phyloP scores from a whole-genome alignment of 352 stramenopile species.

The Phytopythium mirpurense region DNA sequence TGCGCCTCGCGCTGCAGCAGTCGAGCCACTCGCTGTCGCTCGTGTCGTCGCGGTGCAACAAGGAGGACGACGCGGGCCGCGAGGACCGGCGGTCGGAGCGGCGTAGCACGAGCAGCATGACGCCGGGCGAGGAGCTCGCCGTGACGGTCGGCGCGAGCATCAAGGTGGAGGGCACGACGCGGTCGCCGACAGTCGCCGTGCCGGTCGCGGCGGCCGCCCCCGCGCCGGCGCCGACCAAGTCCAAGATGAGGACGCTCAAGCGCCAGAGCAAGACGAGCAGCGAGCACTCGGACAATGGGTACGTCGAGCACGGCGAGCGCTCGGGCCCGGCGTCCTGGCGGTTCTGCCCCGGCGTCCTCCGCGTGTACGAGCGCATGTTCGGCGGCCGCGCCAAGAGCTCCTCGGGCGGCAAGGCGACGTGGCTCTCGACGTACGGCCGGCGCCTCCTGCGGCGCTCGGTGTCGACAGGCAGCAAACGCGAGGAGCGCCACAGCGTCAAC shows the following conservation, averaged over 20 bases:
- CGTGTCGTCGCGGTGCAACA: slow-evolving; percentile 26
- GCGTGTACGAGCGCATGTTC: slow-evolving; percentile 67
- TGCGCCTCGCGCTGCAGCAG: slow-evolving; percentile 41
- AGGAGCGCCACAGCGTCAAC: slow-evolving; percentile 1
- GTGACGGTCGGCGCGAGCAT: slow-evolving; percentile 5
- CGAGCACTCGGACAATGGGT: slow-evolving; percentile 8
- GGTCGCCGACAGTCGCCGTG: slow-evolving; percentile 1
- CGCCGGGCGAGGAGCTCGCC: neutral
- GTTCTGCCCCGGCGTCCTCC: slow-evolving; percentile 63
- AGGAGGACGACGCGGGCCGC: neutral
- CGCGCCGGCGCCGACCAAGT: slow-evolving; percentile 6
- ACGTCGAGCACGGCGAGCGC: neutral
- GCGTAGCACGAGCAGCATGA: slow-evolving; percentile 3
- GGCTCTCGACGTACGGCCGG: neutral
- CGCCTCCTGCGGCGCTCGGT: slow-evolving; percentile 13
- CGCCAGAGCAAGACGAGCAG: slow-evolving; percentile 19
- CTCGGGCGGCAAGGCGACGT: neutral
- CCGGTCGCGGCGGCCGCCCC: neutral
- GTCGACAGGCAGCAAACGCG: slow-evolving; percentile 16
- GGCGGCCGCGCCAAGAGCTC: neutral
- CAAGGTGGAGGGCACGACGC: slow-evolving; percentile 6
- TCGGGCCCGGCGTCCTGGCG: slow-evolving; percentile 19
- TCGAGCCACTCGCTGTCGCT: slow-evolving; percentile 25
- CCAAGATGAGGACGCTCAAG: slow-evolving; percentile 23
- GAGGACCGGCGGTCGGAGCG: slow-evolving; percentile 5